These are phyloP conservation scores for Alnus rubra DNA, from an alignment of 306 rosid species.

Conservation along the genomic window DNA sequence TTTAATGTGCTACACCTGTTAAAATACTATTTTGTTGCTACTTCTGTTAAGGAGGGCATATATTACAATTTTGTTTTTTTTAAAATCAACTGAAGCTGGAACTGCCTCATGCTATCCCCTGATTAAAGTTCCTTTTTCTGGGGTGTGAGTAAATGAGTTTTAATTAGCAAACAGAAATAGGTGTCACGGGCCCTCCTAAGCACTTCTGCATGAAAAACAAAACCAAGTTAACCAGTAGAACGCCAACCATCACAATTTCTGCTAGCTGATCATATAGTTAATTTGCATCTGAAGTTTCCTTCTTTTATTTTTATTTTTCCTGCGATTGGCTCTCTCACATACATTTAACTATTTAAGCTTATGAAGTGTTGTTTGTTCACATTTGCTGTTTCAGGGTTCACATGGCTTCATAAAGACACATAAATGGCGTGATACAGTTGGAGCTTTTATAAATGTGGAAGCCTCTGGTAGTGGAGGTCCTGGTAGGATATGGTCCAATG, in stretches of 20 bases:
- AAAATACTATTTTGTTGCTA: not conserved
- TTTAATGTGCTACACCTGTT: not conserved
- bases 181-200: not conserved
- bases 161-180: not conserved
- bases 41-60: not conserved
- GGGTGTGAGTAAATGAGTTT: not conserved
- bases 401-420: constrained; percentile 97
- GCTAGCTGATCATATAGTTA: not conserved
- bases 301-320: not conserved
- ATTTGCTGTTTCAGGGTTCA: constrained; percentile 63
- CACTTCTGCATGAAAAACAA: not conserved
- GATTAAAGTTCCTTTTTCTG: not conserved
- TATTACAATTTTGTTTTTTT: not conserved
- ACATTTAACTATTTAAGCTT: constrained; percentile 23
- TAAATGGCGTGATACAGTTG: constrained; percentile 84
- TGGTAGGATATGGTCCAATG: constrained; percentile 52
- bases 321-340: constrained; percentile 14
- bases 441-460: constrained; percentile 92
- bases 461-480: constrained; percentile 92
- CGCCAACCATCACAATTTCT: not conserved
- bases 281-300: not conserved
- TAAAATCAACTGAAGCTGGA: not conserved
- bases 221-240: not conserved
- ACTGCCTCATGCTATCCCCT: not conserved
- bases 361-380: not conserved